A percentile compares a stretch with the other conserved stretches of the same genome.
Evolutionary conservation across 2,329 filamentous ascomycete species (phyloP).

Genomic region (Colletotrichum orbiculare): DNA sequence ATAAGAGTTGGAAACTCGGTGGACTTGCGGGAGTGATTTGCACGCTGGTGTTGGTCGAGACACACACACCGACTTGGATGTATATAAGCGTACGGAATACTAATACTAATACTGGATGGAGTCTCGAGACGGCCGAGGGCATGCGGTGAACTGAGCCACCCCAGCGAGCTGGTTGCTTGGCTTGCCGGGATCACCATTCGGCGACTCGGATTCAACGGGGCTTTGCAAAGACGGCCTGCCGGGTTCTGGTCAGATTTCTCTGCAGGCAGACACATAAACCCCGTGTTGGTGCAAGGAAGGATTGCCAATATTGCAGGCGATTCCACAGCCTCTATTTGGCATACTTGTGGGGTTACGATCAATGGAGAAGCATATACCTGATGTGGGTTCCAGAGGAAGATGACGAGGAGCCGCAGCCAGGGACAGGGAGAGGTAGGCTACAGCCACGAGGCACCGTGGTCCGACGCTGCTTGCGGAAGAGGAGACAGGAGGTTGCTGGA

Average conservation of each 20-base stretch:
- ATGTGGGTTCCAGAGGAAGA: neutral
- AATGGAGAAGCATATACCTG: neutral
- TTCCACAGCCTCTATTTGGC: constrained; percentile 22
- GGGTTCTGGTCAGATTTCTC: neutral
- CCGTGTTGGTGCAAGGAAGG: constrained; percentile 11
- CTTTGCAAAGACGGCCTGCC: neutral
- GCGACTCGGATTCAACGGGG: constrained; percentile 14
- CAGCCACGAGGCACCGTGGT: too few species aligned
- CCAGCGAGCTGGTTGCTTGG: constrained; percentile 6
- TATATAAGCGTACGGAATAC: constrained; percentile 16
- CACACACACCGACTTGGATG: constrained; percentile 5
- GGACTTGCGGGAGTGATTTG: neutral
- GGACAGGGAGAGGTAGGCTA: too few species aligned
- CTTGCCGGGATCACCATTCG: constrained; percentile 10
- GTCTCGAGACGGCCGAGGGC: neutral
- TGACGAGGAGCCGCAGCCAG: neutral
- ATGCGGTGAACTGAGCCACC: constrained; percentile 18
- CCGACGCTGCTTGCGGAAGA: too few species aligned
- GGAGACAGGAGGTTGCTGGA: too few species aligned
- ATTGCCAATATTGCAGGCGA: constrained; percentile 19
- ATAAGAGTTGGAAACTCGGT: too few species aligned
- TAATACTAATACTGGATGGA: too few species aligned
- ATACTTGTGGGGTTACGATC: neutral
- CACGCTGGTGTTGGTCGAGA: neutral
- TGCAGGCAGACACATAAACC: constrained; percentile 27